Evolutionary conservation across 2,329 filamentous ascomycete species (phyloP).

Genomic region (Epichloe coenophiala): DNA sequence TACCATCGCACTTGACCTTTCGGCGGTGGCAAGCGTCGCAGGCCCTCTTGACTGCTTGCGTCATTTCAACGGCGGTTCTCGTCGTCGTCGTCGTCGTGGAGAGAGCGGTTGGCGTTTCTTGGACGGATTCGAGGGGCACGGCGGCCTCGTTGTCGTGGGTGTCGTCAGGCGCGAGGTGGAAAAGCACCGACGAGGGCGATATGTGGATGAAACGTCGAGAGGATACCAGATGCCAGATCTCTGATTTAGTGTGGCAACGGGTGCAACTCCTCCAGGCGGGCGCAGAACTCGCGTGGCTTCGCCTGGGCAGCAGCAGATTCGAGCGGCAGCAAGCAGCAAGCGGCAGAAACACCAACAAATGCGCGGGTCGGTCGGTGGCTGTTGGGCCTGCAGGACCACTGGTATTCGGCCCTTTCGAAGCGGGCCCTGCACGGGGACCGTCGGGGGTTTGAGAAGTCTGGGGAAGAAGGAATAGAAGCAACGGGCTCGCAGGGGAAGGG

Average conservation of each 20-base stretch:
- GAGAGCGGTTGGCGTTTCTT: neutral
- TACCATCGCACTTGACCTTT: constrained; percentile 61
- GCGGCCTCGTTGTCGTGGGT: neutral
- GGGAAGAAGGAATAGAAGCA: constrained; percentile 5
- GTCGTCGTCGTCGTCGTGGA: neutral
- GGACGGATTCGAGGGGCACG: neutral
- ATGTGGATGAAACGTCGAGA: constrained; percentile 4
- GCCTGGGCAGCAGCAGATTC: constrained; percentile 1
- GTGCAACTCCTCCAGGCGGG: constrained; percentile 4
- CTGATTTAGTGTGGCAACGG: constrained; percentile 1
- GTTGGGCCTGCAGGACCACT: constrained; percentile 15
- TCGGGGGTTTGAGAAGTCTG: constrained; percentile 5
- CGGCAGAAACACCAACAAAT: constrained; percentile 11
- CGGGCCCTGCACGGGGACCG: constrained; percentile 19
- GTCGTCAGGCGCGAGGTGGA: neutral
- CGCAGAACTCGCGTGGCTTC: constrained; percentile 7
- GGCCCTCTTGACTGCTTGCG: constrained; percentile 44
- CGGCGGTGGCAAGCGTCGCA: constrained; percentile 63
- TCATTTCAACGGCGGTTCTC: constrained; percentile 21
- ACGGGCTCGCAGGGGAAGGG: neutral
- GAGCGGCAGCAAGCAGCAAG: neutral
- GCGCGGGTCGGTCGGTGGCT: constrained; percentile 9
- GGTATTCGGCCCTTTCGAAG: constrained; percentile 25
- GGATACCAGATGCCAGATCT: constrained; percentile 3
- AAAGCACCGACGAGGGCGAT: neutral